phyloP scores from a whole-genome alignment of 2,329 filamentous ascomycete species.

The Trichoderma koningiopsis region DNA sequence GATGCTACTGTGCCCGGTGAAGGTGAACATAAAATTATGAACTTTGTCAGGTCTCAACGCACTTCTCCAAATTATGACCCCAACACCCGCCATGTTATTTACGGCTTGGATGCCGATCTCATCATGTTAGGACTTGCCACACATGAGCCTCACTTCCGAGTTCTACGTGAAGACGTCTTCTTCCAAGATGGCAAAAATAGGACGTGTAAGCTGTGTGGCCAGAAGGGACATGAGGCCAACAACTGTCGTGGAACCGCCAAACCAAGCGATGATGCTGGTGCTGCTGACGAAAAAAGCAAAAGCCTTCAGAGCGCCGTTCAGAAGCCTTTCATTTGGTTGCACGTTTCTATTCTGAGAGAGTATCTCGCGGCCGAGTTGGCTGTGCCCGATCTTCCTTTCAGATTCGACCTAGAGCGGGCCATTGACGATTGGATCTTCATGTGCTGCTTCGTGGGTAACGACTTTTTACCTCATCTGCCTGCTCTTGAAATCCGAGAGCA shows the following conservation, averaged over 20 bases:
- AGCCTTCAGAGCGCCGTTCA: constrained; percentile 62
- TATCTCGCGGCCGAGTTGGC: constrained; percentile 90
- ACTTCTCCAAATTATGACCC: constrained; percentile 89
- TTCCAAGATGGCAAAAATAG: constrained; percentile 82
- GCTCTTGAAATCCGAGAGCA: constrained; percentile 96
- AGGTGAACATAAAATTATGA: constrained; percentile 99
- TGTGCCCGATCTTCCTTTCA: constrained; percentile 79
- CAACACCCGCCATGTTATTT: constrained; percentile 97
- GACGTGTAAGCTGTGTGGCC: constrained; percentile 85
- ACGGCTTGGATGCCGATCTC: constrained; percentile 94
- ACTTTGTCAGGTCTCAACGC: constrained; percentile 92
- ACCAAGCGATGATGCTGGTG: constrained; percentile 73
- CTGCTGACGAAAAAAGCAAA: constrained; percentile 81
- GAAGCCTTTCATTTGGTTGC: constrained; percentile 98
- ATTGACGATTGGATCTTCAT: constrained; percentile 99
- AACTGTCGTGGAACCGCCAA: constrained; percentile 80
- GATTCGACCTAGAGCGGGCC: constrained; percentile 89
- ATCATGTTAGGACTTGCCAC: constrained; percentile 98
- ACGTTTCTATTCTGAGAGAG: constrained; percentile 87
- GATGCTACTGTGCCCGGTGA: constrained; percentile 97
- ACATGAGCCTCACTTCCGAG: constrained; percentile 95
- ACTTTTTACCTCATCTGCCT: constrained; percentile 96
- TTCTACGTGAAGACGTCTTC: constrained; percentile 96
- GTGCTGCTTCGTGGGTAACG: constrained; percentile 98
- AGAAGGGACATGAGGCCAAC: constrained; percentile 85